Evolutionary conservation across 768 basidiomycete species (phyloP).

Genomic region (Postia placenta): DNA sequence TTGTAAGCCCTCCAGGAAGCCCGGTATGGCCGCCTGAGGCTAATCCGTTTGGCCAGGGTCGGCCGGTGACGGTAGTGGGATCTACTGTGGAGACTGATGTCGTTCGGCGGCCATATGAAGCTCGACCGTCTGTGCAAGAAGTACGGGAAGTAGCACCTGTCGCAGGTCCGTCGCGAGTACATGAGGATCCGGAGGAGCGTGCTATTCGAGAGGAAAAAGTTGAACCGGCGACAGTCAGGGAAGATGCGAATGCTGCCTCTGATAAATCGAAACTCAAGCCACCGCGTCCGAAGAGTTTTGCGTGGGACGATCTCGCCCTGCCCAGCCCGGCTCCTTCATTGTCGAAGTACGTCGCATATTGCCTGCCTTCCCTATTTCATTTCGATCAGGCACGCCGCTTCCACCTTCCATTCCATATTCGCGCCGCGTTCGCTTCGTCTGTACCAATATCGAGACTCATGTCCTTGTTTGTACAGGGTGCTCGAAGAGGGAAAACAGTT

Average conservation of each 20-base stretch:
- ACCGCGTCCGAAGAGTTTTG: constrained; percentile 50
- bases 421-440: neutral
- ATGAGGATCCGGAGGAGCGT: neutral
- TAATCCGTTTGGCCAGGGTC: neutral
- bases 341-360: constrained; percentile 29
- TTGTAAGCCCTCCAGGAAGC: constrained; percentile 45
- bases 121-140: neutral
- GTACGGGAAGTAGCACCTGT: neutral
- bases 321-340: constrained; percentile 59
- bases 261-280: constrained; percentile 6
- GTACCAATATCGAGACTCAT: neutral
- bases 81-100: neutral
- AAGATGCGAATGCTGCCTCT: neutral
- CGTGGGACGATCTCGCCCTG: constrained; percentile 51
- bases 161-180: constrained; percentile 1
- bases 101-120: neutral
- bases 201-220: neutral
- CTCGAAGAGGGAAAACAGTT: constrained; percentile 58
- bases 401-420: neutral
- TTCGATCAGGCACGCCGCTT: neutral
- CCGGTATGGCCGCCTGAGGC: constrained; percentile 26
- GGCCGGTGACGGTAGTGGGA: neutral
- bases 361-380: constrained; percentile 2
- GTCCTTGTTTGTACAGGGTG: constrained; percentile 38
- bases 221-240: neutral